These are phyloP conservation scores for Suillus luteus DNA, from an alignment of 768 basidiomycete genomes.

Conservation along the genomic window DNA sequence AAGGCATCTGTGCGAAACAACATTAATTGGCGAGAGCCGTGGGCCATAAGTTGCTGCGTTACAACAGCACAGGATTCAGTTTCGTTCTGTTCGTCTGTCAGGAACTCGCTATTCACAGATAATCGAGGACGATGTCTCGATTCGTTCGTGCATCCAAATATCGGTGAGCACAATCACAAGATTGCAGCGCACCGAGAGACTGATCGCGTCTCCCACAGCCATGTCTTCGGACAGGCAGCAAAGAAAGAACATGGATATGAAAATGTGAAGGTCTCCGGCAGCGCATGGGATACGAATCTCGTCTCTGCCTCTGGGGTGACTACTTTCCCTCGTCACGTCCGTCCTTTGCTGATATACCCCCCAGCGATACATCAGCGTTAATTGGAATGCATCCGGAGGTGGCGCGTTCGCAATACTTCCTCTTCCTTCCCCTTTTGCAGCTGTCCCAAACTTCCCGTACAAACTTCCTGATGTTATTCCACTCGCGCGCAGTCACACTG, in stretches of 20 bases:
- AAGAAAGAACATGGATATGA: slow-evolving; percentile 84
- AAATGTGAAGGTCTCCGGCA: slow-evolving; percentile 84
- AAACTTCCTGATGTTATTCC: slow-evolving; percentile 94
- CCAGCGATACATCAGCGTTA: slow-evolving; percentile 85
- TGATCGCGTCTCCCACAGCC: slow-evolving; percentile 45
- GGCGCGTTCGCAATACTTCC: slow-evolving; percentile 96
- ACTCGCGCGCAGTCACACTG: slow-evolving; percentile 84
- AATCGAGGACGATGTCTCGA: slow-evolving; percentile 61
- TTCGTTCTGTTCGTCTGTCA: not conserved
- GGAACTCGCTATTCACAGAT: not conserved
- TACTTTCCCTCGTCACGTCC: slow-evolving; percentile 16
- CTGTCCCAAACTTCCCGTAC: slow-evolving; percentile 55
- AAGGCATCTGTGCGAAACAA: slow-evolving; percentile 1
- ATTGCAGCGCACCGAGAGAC: slow-evolving; percentile 10
- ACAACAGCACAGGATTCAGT: not conserved
- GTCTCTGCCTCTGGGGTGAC: slow-evolving; percentile 81
- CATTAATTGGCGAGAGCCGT: not conserved
- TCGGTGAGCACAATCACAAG: slow-evolving; percentile 49
- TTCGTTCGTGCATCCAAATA: slow-evolving; percentile 89
- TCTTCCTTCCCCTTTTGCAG: slow-evolving; percentile 68
- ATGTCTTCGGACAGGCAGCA: slow-evolving; percentile 87
- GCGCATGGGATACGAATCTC: slow-evolving; percentile 96
- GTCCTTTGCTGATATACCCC: slow-evolving; percentile 13
- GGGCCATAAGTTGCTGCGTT: not conserved
- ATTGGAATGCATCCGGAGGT: slow-evolving; percentile 93